A percentile compares a stretch with the other conserved stretches of the same genome.
Conservation (phyloP, 75 land plant genomes). For the Picea sitchensis region DNA sequence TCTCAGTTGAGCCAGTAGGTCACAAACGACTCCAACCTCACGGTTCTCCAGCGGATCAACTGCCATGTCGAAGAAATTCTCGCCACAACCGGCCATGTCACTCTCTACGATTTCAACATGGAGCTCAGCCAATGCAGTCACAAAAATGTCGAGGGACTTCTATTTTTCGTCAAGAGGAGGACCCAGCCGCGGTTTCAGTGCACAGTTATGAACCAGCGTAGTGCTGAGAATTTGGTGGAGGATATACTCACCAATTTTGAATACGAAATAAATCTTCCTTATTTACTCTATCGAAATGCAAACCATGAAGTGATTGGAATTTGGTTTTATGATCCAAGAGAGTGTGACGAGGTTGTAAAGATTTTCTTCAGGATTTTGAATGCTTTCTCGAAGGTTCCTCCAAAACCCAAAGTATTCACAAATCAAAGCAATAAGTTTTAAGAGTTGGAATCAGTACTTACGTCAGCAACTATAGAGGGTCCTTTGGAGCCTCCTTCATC, state of each 20-base stretch:
- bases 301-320: constrained; percentile 51
- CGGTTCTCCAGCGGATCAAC: constrained; percentile 50
- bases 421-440: constrained; percentile 31
- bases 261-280: constrained; percentile 50
- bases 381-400: constrained; percentile 40
- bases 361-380: constrained; percentile 41
- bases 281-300: constrained; percentile 46
- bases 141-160: constrained; percentile 51
- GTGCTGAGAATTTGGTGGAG: constrained; percentile 53
- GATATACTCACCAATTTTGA: constrained; percentile 49
- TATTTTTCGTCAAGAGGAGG: constrained; percentile 49
- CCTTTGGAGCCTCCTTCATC: constrained; percentile 38
- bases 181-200: constrained; percentile 47
- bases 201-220: constrained; percentile 48
- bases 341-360: constrained; percentile 51
- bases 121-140: constrained; percentile 52
- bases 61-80: constrained; percentile 48
- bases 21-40: constrained; percentile 47
- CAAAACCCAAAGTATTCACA: constrained; percentile 24
- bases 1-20: constrained; percentile 44
- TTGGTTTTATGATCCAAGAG: constrained; percentile 48
- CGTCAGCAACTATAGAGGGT: constrained; percentile 43
- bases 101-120: constrained; percentile 50
- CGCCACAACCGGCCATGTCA: constrained; percentile 49
- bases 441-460: constrained; percentile 46